Evolutionary conservation across 768 basidiomycete genomes (phyloP).

Genomic region (Russula brevipes): DNA sequence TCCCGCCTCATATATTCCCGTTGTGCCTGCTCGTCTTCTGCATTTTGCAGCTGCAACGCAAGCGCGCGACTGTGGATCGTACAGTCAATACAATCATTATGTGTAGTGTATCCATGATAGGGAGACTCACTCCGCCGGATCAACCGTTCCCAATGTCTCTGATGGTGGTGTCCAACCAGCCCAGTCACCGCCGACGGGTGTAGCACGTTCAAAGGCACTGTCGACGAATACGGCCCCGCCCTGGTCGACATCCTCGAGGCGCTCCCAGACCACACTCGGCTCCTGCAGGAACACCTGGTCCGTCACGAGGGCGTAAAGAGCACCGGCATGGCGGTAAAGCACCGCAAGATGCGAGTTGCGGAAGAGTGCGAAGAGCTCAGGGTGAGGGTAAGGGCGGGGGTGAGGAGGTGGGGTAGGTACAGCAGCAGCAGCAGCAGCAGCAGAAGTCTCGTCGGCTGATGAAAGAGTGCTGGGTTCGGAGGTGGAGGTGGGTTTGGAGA

Average conservation of each 20-base stretch:
- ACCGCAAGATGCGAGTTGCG: conserved; percentile 88
- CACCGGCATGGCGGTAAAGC: conserved; percentile 55
- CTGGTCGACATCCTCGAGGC: conserved; percentile 83
- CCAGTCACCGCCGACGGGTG: conserved; percentile 75
- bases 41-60: conserved; percentile 72
- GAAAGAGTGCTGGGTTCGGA: not conserved
- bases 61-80: conserved; percentile 48
- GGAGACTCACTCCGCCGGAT: conserved; percentile 57
- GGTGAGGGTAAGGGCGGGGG: not conserved
- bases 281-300: conserved; percentile 79
- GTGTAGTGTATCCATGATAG: not conserved
- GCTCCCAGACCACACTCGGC: conserved; percentile 83
- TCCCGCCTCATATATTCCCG: conserved; percentile 34
- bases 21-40: conserved; percentile 56
- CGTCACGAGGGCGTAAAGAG: conserved; percentile 79
- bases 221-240: conserved; percentile 74
- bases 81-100: not conserved
- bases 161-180: conserved; percentile 65
- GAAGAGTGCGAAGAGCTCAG: conserved; percentile 74
- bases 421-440: not conserved
- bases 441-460: conserved; percentile 20
- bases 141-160: conserved; percentile 38
- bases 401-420: conserved; percentile 35
- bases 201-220: conserved; percentile 54
- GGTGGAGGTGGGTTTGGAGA: not conserved